These are phyloP conservation scores for Pisolithus albus DNA, from an alignment of 768 basidiomycete genomes.

Conservation along the genomic window DNA sequence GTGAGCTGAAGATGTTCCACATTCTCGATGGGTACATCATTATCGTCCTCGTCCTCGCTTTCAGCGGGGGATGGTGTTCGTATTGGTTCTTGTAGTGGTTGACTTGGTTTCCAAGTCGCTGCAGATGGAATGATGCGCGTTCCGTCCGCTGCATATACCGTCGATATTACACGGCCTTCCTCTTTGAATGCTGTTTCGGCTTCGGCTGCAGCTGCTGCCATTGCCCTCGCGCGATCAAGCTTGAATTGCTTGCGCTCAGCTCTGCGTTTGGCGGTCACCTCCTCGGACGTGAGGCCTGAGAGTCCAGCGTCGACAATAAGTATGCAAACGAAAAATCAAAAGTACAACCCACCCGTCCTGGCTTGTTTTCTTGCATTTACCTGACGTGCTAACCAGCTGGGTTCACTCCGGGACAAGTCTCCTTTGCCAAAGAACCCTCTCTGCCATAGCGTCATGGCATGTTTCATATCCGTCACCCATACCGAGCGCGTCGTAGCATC, in stretches of 20 bases:
- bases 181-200: slow-evolving; percentile 69
- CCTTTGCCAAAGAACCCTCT: slow-evolving; percentile 98
- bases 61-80: slow-evolving; percentile 12
- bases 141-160: slow-evolving; percentile 46
- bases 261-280: slow-evolving; percentile 81
- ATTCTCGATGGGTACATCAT: slow-evolving; percentile 55
- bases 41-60: slow-evolving; percentile 21
- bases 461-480: slow-evolving; percentile 64
- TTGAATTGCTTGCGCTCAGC: slow-evolving; percentile 91
- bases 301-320: slow-evolving; percentile 18
- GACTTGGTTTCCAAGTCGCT: slow-evolving; percentile 66
- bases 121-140: slow-evolving; percentile 60
- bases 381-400: slow-evolving; percentile 83
- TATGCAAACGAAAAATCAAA: background rate
- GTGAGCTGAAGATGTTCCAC: slow-evolving; percentile 90
- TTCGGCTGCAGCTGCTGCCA: slow-evolving; percentile 73
- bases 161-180: slow-evolving; percentile 59
- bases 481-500: slow-evolving; percentile 81
- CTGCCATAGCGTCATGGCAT: slow-evolving; percentile 73
- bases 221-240: slow-evolving; percentile 81
- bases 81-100: slow-evolving; percentile 12
- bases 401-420: slow-evolving; percentile 88
- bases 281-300: slow-evolving; percentile 73
- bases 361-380: slow-evolving; percentile 51
- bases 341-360: slow-evolving; percentile 43